These are phyloP conservation scores for Marvania coccoides DNA, from an alignment of 139 green algal species.

Conservation along the genomic window DNA sequence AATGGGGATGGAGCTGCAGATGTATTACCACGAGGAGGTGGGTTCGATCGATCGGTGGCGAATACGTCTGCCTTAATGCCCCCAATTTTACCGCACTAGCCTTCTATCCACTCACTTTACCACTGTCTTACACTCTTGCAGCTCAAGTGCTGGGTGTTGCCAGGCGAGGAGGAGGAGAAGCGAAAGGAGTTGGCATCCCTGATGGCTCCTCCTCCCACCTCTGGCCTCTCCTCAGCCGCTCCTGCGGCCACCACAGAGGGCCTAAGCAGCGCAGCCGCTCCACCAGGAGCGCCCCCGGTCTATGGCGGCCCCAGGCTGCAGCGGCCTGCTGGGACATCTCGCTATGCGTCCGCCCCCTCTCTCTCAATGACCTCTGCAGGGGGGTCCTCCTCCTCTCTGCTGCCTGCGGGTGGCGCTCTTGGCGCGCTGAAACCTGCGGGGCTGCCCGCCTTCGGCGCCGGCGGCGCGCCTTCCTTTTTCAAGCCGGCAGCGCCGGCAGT, in stretches of 20 bases:
- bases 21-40: slow-evolving; percentile 33
- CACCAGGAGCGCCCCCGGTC: not conserved
- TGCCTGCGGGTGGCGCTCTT: not conserved
- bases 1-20: slow-evolving; percentile 11
- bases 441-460: not conserved
- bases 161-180: slow-evolving; percentile 24
- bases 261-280: not conserved
- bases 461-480: not conserved
- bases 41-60: not conserved
- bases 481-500: not conserved
- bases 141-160: slow-evolving; percentile 34
- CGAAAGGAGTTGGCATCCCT: not conserved
- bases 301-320: not conserved
- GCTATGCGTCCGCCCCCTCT: not conserved
- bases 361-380: not conserved
- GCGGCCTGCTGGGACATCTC: not conserved
- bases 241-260: not conserved
- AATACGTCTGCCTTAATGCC: not conserved
- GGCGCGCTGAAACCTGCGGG: slow-evolving; percentile 1
- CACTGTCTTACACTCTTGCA: slow-evolving; percentile 1
- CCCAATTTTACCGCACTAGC: not conserved
- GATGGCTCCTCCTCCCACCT: not conserved
- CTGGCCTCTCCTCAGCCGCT: not conserved
- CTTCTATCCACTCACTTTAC: not conserved
- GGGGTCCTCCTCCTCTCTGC: too few species aligned